phyloP scores from a whole-genome alignment of 495 filamentous ascomycete genomes.

The Penicillium arizonense region DNA sequence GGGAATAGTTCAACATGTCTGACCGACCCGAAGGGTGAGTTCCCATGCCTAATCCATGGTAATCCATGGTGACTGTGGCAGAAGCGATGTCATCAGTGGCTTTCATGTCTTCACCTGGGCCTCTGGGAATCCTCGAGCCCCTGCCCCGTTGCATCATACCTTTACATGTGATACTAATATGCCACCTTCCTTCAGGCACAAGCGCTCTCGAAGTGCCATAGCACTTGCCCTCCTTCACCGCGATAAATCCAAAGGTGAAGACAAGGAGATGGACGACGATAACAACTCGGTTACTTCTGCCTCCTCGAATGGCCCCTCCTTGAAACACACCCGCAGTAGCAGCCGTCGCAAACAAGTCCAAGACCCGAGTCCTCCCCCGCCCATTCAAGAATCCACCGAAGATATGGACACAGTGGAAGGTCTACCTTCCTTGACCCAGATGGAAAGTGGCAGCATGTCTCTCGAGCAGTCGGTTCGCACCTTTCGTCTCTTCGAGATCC shows the following conservation, averaged over 20 bases:
- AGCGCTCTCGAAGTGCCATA: slow-evolving; percentile 52
- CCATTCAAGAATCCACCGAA: slow-evolving; percentile 26
- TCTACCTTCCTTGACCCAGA: slow-evolving; percentile 29
- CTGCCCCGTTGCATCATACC: slow-evolving; percentile 1
- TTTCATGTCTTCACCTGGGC: background rate
- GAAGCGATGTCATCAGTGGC: background rate
- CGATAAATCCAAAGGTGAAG: slow-evolving; percentile 44
- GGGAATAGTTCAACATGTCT: slow-evolving; percentile 17
- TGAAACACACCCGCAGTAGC: slow-evolving; percentile 30
- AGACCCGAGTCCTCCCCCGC: slow-evolving; percentile 21
- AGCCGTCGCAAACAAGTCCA: slow-evolving; percentile 27
- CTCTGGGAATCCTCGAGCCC: background rate
- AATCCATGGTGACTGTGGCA: slow-evolving; percentile 2
- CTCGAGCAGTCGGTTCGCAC: slow-evolving; percentile 93
- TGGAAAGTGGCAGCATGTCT: slow-evolving; percentile 44
- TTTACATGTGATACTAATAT: slow-evolving; percentile 32
- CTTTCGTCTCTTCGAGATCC: slow-evolving; percentile 89
- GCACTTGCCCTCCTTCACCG: slow-evolving; percentile 52
- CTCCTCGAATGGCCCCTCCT: slow-evolving; percentile 24
- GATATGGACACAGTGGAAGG: slow-evolving; percentile 32
- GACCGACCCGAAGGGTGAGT: slow-evolving; percentile 31
- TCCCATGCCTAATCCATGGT: slow-evolving; percentile 17
- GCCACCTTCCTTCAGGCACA: slow-evolving; percentile 40
- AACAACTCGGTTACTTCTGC: slow-evolving; percentile 29
- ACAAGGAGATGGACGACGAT: slow-evolving; percentile 30